Base-by-base conservation (phyloP, 257 asterid species). In the Agastache rugosa region DNA sequence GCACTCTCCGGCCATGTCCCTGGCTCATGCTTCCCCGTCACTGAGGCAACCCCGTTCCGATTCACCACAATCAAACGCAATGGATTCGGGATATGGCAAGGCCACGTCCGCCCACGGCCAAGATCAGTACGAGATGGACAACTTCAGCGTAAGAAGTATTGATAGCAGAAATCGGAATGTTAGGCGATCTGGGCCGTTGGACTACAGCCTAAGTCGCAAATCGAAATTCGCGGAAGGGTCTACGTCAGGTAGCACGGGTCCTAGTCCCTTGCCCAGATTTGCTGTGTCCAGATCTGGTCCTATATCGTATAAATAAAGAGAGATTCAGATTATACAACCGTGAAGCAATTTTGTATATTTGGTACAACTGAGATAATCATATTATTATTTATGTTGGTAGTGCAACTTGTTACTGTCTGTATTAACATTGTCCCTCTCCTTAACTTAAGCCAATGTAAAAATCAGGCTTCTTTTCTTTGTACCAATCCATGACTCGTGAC, bases 281-380 rank as follows among this genome's bases (percentile, higher is more conserved):
- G 97, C 96, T 17, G 87, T 88, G 76, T 95, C 99, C 14, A 95
- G 97, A 78, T 92, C 99, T 16, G 98, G 97, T 76, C 98, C 99
- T 45, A 78, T 92, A 72, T 87, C 93, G 11, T 92, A 90, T 80
- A 89, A 89, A 78, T 91, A 73, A 83, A 56, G 59, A 59, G 20
- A 75, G 76, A 29, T 35, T n/a, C 15, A 75, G 76, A 29, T 35
- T n/a, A 55, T 56, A 27, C 71, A 19, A 68, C 69, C 69, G 67
- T 75, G 73, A 20, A 77, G 72, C 68, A 76, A 59, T 81, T 69
- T 61, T 85, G 86, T 79, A 84, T 73, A 80, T 82, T 78, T 61
- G 55, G 71, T 76, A 65, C 82, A 48, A 42, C 75, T 9, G 20
- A 37, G 72, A 53, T 59, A 7, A 42, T 67, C 27, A 44, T 75